Percentiles rank a stretch among this genome's conserved stretches.
phyloP scores from a whole-genome alignment of 2,329 filamentous ascomycete species.

The Aspergillus sp. region DNA sequence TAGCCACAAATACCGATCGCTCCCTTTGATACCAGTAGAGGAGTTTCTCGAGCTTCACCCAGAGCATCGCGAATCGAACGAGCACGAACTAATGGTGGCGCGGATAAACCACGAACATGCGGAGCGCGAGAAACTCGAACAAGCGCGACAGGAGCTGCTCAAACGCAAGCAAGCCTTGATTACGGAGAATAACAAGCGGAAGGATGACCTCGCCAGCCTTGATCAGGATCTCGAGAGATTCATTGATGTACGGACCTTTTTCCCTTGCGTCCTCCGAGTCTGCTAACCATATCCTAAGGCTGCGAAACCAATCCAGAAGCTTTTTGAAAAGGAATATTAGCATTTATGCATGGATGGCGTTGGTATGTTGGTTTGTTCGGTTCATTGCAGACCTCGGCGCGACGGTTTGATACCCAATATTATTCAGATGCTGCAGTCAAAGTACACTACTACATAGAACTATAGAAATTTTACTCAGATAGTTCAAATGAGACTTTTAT shows the following conservation, averaged over 20 bases:
- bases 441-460: neutral
- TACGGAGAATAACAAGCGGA: slow-evolving; percentile 85
- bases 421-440: neutral
- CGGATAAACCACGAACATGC: slow-evolving; percentile 88
- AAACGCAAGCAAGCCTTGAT: slow-evolving; percentile 73
- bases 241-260: slow-evolving; percentile 69
- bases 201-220: slow-evolving; percentile 87
- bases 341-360: slow-evolving; percentile 22
- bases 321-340: slow-evolving; percentile 74
- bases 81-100: slow-evolving; percentile 83
- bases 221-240: slow-evolving; percentile 94
- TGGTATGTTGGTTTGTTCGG: slow-evolving; percentile 13
- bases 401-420: slow-evolving; percentile 24
- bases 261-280: neutral
- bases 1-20: slow-evolving; percentile 79
- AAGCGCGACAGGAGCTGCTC: slow-evolving; percentile 76
- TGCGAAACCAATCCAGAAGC: slow-evolving; percentile 83
- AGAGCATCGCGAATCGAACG: slow-evolving; percentile 71
- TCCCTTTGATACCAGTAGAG: slow-evolving; percentile 82
- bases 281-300: slow-evolving; percentile 57
- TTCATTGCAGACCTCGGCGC: slow-evolving; percentile 17
- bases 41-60: slow-evolving; percentile 80
- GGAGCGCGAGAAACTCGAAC: slow-evolving; percentile 83
- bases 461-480: neutral
- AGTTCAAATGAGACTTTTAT: neutral